Evolutionary conservation across 495 filamentous ascomycete species (phyloP).

Genomic region (Tuber brumale): DNA sequence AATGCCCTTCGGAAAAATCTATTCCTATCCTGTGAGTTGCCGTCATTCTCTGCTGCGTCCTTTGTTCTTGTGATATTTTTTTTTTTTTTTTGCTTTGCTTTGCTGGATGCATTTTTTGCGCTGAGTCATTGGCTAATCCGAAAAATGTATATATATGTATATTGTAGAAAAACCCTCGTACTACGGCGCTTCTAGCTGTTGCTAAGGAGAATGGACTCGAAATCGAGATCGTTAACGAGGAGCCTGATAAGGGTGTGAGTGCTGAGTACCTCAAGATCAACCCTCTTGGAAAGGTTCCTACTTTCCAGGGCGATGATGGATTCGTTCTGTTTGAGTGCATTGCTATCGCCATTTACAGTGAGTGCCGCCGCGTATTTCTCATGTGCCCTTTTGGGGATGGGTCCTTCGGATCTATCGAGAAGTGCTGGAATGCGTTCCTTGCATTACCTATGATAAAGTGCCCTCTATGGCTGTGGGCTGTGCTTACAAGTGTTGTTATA

Average conservation of each 20-base stretch:
- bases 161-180: constrained; percentile 75
- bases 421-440: neutral
- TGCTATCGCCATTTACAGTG: constrained; percentile 96
- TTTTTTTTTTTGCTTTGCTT: constrained; percentile 12
- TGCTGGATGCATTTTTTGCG: constrained; percentile 11
- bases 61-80: neutral
- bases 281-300: constrained; percentile 80
- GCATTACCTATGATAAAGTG: neutral
- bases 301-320: constrained; percentile 88
- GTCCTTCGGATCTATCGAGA: neutral
- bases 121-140: constrained; percentile 23
- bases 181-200: constrained; percentile 77
- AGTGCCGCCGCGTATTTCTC: constrained; percentile 44
- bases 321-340: constrained; percentile 82
- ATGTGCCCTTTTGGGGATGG: constrained; percentile 1
- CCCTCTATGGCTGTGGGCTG: neutral
- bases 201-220: constrained; percentile 95
- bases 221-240: constrained; percentile 69
- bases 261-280: constrained; percentile 77
- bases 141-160: constrained; percentile 27
- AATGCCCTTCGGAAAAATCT: constrained; percentile 96
- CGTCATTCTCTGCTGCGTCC: constrained; percentile 12
- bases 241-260: constrained; percentile 54
- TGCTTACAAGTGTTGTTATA: constrained; percentile 42
- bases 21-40: constrained; percentile 67